A percentile compares a stretch with the other conserved stretches of the same genome.
These are phyloP conservation scores for Chlorella sp. DNA, from an alignment of 139 green algal genomes.

Conservation along the genomic window DNA sequence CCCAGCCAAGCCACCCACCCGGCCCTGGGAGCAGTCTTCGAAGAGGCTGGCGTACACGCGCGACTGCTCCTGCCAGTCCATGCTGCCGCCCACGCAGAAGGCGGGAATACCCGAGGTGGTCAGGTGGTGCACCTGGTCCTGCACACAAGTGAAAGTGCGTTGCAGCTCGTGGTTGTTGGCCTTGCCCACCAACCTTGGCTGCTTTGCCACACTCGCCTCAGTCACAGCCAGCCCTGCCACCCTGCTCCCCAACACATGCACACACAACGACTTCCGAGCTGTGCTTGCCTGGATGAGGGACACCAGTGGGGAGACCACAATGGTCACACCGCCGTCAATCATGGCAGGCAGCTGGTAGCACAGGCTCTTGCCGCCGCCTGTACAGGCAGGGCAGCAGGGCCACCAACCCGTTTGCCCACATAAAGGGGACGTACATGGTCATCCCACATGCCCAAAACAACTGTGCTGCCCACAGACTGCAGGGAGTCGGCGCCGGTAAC, in stretches of 20 bases:
- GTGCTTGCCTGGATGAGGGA: conserved; percentile 74
- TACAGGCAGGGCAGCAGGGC: conserved; percentile 26
- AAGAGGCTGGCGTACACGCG: conserved; percentile 38
- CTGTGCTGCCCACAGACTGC: no score
- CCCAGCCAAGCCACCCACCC: no score
- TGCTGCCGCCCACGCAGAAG: conserved; percentile 41
- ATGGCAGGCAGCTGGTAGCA: conserved; percentile 86
- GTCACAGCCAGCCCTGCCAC: no score
- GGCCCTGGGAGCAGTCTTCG: not conserved
- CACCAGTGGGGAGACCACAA: conserved; percentile 81
- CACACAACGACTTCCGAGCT: no score
- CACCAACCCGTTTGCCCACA: no score
- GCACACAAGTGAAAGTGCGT: no score
- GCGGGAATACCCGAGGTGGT: conserved; percentile 57
- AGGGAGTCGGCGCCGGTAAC: no score
- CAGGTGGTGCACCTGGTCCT: conserved; percentile 83
- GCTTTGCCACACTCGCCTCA: no score
- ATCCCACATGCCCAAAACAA: not conserved
- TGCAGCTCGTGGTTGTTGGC: no score
- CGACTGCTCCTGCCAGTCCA: conserved; percentile 53
- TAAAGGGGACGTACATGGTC: not conserved
- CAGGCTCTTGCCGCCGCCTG: conserved; percentile 78
- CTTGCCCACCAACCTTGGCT: no score
- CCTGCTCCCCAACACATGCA: no score
- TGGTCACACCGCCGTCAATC: conserved; percentile 63